These are phyloP conservation scores for Arthrobotrys entomopaga DNA, from an alignment of 2,329 filamentous ascomycete genomes.

Conservation along the genomic window DNA sequence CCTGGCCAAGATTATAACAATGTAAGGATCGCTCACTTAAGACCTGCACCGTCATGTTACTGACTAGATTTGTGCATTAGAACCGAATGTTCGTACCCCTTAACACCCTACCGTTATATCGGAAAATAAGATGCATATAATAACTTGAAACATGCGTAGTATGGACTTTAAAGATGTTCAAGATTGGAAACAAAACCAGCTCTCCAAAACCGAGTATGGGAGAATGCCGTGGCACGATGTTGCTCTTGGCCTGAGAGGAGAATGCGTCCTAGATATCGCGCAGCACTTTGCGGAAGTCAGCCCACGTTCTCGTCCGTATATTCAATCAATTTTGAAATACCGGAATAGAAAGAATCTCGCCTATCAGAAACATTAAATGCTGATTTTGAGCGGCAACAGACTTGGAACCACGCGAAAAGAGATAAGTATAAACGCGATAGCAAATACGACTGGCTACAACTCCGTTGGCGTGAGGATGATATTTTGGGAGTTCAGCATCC, in stretches of 20 bases:
- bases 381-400: constrained; percentile 64
- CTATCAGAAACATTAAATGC: neutral
- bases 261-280: constrained; percentile 90
- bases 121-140: neutral
- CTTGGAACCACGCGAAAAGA: constrained; percentile 96
- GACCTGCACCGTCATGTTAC: neutral
- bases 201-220: constrained; percentile 89
- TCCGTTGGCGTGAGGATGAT: constrained; percentile 84
- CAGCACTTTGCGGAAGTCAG: constrained; percentile 79
- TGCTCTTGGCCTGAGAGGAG: constrained; percentile 87
- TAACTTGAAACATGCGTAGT: constrained; percentile 2
- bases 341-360: neutral
- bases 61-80: constrained; percentile 17
- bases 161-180: constrained; percentile 91
- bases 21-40: constrained; percentile 27
- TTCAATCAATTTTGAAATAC: neutral
- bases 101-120: neutral
- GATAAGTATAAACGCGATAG: constrained; percentile 93
- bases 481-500: constrained; percentile 88
- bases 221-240: constrained; percentile 99
- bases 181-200: constrained; percentile 92
- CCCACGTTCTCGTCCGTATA: neutral
- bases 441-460: constrained; percentile 82
- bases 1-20: constrained; percentile 94
- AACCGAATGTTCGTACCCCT: constrained; percentile 40